phyloP scores from a whole-genome alignment of 306 rosid species.

The Trichosanthes cucumerina region DNA sequence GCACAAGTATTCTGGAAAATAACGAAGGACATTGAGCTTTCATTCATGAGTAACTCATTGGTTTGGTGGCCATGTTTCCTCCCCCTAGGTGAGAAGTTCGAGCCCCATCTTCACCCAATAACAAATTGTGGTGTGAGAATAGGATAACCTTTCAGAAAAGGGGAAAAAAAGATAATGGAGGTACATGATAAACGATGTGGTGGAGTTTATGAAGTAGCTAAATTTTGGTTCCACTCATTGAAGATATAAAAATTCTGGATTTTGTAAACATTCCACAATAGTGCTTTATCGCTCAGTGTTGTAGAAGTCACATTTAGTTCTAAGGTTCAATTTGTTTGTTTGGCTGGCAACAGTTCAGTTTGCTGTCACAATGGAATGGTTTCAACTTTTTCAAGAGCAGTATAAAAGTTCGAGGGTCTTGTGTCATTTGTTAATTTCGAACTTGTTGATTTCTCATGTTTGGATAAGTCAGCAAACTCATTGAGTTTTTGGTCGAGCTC shows the following conservation, averaged over 20 bases:
- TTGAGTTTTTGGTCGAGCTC: background rate
- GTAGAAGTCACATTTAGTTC: background rate
- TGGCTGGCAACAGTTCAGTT: background rate
- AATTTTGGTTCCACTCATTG: background rate
- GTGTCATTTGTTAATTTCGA: background rate
- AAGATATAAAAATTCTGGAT: background rate
- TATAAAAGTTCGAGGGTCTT: background rate
- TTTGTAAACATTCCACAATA: background rate
- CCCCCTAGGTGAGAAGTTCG: background rate
- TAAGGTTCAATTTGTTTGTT: background rate
- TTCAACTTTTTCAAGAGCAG: background rate
- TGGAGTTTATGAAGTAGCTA: background rate
- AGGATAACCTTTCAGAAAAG: background rate
- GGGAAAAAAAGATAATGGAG: background rate
- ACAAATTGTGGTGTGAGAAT: background rate
- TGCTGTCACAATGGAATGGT: background rate
- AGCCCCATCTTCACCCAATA: background rate
- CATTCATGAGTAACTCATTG: background rate
- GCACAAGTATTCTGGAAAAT: background rate
- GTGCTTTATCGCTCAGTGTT: background rate
- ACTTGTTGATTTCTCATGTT: background rate
- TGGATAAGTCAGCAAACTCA: background rate
- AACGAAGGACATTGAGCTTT: background rate
- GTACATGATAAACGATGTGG: background rate
- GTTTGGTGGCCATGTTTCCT: background rate